Evolutionary conservation across 352 stramenopile species (phyloP).

Genomic region (Phytopythium ostracodes): DNA sequence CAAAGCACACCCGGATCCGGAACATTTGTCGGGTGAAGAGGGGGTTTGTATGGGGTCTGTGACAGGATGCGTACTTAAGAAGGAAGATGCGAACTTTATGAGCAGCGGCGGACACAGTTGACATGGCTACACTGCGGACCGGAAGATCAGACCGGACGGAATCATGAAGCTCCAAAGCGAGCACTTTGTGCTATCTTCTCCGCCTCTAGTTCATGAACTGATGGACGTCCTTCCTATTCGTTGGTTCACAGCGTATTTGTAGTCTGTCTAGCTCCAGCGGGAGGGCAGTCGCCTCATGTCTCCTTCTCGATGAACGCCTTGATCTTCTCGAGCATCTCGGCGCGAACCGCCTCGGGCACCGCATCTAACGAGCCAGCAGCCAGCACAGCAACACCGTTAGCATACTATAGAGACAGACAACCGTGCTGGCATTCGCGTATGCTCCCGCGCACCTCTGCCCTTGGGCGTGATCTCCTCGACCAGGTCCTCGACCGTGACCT

Average conservation of each 20-base stretch:
- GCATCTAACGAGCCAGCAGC: constrained; percentile 24
- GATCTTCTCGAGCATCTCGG: constrained; percentile 89
- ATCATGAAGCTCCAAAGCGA: no score
- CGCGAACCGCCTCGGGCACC: constrained; percentile 88
- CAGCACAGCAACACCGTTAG: neutral
- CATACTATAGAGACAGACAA: neutral
- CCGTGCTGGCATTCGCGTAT: no score
- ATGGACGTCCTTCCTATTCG: no score
- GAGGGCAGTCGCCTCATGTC: no score
- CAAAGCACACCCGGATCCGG: neutral
- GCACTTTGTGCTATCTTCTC: no score
- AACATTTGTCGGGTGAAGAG: no score
- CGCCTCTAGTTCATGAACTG: no score
- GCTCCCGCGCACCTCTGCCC: constrained; percentile 52
- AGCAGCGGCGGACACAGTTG: no score
- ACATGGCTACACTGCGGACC: no score
- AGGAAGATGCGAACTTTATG: neutral
- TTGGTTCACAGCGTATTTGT: neutral
- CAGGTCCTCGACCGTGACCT: constrained; percentile 94
- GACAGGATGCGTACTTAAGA: neutral
- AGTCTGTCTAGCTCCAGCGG: neutral
- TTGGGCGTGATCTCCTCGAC: constrained; percentile 90
- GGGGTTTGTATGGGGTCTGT: neutral
- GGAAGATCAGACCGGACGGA: no score
- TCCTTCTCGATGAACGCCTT: constrained; percentile 87